A percentile compares a stretch with the other conserved stretches of the same genome.
phyloP scores from a whole-genome alignment of 2,329 filamentous ascomycete species.

The Saccharata proteae region DNA sequence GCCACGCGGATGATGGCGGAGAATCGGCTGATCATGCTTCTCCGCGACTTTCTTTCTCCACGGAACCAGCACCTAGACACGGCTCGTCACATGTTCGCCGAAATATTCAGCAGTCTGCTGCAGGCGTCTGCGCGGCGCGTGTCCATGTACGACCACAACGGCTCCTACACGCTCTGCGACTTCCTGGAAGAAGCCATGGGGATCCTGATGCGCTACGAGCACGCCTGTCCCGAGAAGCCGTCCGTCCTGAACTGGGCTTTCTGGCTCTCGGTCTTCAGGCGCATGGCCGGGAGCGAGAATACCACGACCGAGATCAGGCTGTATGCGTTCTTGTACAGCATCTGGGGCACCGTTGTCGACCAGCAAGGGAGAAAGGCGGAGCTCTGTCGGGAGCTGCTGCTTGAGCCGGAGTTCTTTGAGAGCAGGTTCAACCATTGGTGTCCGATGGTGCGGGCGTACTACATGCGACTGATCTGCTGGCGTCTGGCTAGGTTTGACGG shows the following conservation, averaged over 20 bases:
- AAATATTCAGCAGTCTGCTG: constrained; percentile 60
- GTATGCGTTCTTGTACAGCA: constrained; percentile 66
- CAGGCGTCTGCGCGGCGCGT: constrained; percentile 64
- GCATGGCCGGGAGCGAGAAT: constrained; percentile 73
- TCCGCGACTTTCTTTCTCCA: constrained; percentile 67
- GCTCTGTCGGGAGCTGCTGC: constrained; percentile 62
- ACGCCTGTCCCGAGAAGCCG: constrained; percentile 21
- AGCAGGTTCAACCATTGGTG: constrained; percentile 88
- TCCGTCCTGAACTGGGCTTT: constrained; percentile 64
- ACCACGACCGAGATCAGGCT: constrained; percentile 82
- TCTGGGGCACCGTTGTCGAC: constrained; percentile 62
- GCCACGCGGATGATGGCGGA: constrained; percentile 74
- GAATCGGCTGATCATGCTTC: constrained; percentile 69
- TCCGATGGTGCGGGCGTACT: constrained; percentile 88
- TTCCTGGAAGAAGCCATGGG: constrained; percentile 72
- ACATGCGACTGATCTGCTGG: constrained; percentile 84
- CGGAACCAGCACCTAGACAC: constrained; percentile 39
- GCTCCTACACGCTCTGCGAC: constrained; percentile 83
- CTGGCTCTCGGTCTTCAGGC: constrained; percentile 69
- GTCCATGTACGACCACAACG: constrained; percentile 68
- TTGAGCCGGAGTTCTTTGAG: constrained; percentile 64
- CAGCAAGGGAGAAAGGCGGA: constrained; percentile 55
- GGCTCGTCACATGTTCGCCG: constrained; percentile 60
- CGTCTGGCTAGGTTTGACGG: constrained; percentile 65
- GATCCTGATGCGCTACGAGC: constrained; percentile 52